A percentile compares a stretch with the other conserved stretches of the same genome.
Evolutionary conservation across 169 alveolate species (phyloP).

Genomic region (Plasmodium gallinaceum): DNA sequence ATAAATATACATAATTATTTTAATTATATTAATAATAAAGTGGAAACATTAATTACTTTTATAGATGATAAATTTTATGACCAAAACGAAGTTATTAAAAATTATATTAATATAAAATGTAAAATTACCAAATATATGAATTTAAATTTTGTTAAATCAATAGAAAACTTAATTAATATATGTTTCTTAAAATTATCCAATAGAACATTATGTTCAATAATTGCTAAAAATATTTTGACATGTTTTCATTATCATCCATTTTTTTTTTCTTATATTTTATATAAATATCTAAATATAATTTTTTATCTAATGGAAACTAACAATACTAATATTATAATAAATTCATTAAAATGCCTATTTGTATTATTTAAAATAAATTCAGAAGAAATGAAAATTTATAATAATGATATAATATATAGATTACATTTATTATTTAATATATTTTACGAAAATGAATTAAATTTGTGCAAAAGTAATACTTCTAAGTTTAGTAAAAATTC

Average conservation of each 20-base stretch:
- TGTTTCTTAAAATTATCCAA: slow-evolving; percentile 34
- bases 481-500: neutral
- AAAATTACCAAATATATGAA: slow-evolving; percentile 42
- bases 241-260: slow-evolving; percentile 46
- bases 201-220: slow-evolving; percentile 29
- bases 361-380: slow-evolving; percentile 38
- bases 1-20: slow-evolving; percentile 26
- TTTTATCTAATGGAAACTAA: slow-evolving; percentile 44
- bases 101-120: slow-evolving; percentile 36
- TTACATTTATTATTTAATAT: slow-evolving; percentile 47
- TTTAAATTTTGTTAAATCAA: slow-evolving; percentile 21
- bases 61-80: slow-evolving; percentile 38
- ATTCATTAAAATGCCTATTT: slow-evolving; percentile 46
- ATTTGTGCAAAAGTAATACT: neutral
- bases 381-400: slow-evolving; percentile 32
- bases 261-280: slow-evolving; percentile 34
- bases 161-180: slow-evolving; percentile 28
- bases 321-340: slow-evolving; percentile 27
- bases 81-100: slow-evolving; percentile 19
- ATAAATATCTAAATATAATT: slow-evolving; percentile 42
- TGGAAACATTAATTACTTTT: slow-evolving; percentile 26
- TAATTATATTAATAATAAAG: slow-evolving; percentile 35
- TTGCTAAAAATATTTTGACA: slow-evolving; percentile 37
- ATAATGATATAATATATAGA: slow-evolving; percentile 61
- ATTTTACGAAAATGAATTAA: slow-evolving; percentile 20